Base-by-base conservation (phyloP, 192 early-diverging fungal genomes). In the Spizellomyces punctatus region DNA sequence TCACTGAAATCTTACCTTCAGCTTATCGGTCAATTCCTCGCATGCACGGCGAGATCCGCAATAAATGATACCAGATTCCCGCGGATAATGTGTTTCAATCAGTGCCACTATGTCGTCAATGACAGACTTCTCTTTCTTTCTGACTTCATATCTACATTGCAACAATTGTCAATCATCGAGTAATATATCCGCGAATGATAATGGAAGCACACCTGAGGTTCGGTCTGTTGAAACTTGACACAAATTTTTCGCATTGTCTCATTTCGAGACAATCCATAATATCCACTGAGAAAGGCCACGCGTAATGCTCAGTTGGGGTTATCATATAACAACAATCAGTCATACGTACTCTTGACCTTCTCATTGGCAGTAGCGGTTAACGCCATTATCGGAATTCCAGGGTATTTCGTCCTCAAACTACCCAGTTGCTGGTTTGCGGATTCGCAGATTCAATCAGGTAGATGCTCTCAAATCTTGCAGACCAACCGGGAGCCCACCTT, bases 351-450 rank as follows among this genome's bases (percentile, higher is more conserved):
- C 57, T 91, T 89, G 6, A 98, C 95, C 74, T 91, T 91, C 27
- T 86, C 85, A 73, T 95, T 98, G 2, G 96, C 96, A 0, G 96
- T 98, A 3, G 96, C 96, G 0, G 96, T 98, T 48, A 98, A 77
- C 17, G 96, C 96, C 91, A 96, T 97, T 14, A 95, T 81, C 0
- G 95, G 95, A 0, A 96, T 82, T 16, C 86, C 82, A 0, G 91
- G 90, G 72, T 90, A 98, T 12, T 75, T 74, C n/a, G 71, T 48
- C 70, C 89, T 86, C 43, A 93, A 84, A 5, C 67, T 69, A 6
- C 89, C 88, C 10, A 97, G 72, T 10, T 81, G 72, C 72, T 77
- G 46, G 7, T 14, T 45, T n/a, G 58, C 48, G 50, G 27, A 36
- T 36, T 36, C 27, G 27, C 27, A 36, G 27, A 36, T 36, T 2